Evolutionary conservation across 2,329 filamentous ascomycete species (phyloP).

Genomic region (Monascus ruber): DNA sequence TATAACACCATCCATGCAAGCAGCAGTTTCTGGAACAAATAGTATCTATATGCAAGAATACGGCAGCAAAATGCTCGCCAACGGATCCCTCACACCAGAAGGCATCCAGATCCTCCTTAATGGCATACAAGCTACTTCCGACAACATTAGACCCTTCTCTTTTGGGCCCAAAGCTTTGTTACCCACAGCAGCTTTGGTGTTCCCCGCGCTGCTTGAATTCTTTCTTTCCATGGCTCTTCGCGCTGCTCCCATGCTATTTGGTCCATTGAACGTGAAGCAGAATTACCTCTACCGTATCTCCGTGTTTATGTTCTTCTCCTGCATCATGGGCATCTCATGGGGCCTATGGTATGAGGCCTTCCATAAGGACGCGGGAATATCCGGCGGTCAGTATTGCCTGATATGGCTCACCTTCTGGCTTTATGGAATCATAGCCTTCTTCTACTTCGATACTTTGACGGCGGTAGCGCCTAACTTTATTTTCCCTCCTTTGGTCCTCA

Average conservation of each 20-base stretch:
- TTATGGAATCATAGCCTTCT: constrained; percentile 1
- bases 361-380: neutral
- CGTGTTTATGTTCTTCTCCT: neutral
- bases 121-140: too few species aligned
- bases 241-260: neutral
- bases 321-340: constrained; percentile 1
- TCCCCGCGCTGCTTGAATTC: constrained; percentile 6
- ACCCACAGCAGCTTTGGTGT: constrained; percentile 1
- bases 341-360: constrained; percentile 1
- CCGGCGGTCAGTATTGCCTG: neutral
- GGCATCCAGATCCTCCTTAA: too few species aligned
- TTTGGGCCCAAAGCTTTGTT: too few species aligned
- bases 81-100: too few species aligned
- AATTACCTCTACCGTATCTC: neutral
- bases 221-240: constrained; percentile 1
- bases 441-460: neutral
- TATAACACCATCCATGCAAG: too few species aligned
- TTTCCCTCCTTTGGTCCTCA: neutral
- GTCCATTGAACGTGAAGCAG: neutral
- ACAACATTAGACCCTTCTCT: too few species aligned
- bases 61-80: too few species aligned
- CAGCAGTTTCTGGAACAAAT: too few species aligned
- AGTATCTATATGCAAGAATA: too few species aligned
- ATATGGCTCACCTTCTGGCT: constrained; percentile 2
- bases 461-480: neutral